Conservation (phyloP, 371 early-diverging fungal species). For the Mucor saturninus region DNA sequence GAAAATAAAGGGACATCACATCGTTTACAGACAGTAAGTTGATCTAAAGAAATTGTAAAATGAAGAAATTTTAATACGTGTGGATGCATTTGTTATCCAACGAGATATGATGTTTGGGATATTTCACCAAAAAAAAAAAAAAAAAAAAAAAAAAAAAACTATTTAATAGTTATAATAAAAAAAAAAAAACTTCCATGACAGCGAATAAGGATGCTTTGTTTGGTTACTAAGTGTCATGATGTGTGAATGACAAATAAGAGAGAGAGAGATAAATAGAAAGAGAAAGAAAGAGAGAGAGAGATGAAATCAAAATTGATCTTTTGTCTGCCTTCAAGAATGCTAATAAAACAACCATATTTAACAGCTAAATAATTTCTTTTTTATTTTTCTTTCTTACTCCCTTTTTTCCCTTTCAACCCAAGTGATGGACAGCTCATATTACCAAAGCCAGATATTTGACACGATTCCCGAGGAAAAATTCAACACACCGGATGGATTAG, state of each 20-base stretch:
- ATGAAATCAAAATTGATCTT: constrained; percentile 11
- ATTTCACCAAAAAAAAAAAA: not conserved
- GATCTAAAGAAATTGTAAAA: not conserved
- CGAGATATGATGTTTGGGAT: constrained; percentile 44
- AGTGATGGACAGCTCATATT: constrained; percentile 7
- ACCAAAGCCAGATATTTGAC: constrained; percentile 4
- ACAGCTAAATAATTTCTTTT: not conserved
- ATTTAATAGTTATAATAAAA: not conserved
- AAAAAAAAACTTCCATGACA: not conserved
- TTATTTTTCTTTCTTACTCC: not conserved
- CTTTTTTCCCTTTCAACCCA: not conserved
- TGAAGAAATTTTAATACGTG: constrained; percentile 80
- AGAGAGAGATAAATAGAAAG: not conserved
- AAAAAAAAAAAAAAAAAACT: too few species aligned
- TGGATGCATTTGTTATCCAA: constrained; percentile 53
- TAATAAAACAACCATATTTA: not conserved
- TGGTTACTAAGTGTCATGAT: not conserved
- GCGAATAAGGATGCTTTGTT: not conserved
- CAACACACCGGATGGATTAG: constrained; percentile 7
- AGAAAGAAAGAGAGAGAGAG: not conserved
- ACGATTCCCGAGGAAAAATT: constrained; percentile 4
- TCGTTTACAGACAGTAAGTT: too few species aligned
- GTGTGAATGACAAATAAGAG: not conserved
- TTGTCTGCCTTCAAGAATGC: constrained; percentile 19
- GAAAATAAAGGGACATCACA: too few species aligned